These are phyloP conservation scores for Spiromastix sp. DNA, from an alignment of 2,329 filamentous ascomycete species.

Conservation along the genomic window DNA sequence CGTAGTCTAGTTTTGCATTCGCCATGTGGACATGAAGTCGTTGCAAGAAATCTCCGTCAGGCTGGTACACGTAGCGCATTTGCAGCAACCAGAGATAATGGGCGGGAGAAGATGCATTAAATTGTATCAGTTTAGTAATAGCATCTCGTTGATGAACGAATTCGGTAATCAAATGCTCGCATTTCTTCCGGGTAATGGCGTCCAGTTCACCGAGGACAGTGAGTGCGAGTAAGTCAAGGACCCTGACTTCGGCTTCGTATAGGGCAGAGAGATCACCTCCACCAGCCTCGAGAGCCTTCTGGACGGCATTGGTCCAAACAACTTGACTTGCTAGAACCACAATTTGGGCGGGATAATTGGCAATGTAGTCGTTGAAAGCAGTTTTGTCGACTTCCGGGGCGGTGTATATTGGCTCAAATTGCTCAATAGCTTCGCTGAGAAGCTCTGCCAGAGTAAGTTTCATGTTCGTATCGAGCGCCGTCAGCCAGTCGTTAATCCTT, in stretches of 20 bases:
- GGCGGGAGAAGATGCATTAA: conserved; percentile 61
- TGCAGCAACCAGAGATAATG: conserved; percentile 91
- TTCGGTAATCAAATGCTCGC: conserved; percentile 96
- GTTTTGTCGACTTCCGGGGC: conserved; percentile 58
- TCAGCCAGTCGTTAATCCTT: conserved; percentile 98
- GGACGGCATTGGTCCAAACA: conserved; percentile 84
- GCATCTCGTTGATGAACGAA: conserved; percentile 95
- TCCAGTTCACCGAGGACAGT: conserved; percentile 86
- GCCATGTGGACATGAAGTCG: conserved; percentile 92
- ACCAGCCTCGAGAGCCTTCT: conserved; percentile 61
- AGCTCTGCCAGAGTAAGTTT: conserved; percentile 87
- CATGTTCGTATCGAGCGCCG: conserved; percentile 84
- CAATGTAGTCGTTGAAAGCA: conserved; percentile 70
- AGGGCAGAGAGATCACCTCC: conserved; percentile 59
- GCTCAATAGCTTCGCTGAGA: conserved; percentile 72
- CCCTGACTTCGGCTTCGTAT: conserved; percentile 71
- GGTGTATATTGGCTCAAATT: conserved; percentile 69
- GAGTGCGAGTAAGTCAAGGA: conserved; percentile 75
- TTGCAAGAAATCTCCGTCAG: conserved; percentile 69
- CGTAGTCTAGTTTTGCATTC: conserved; percentile 88
- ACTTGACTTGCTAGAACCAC: conserved; percentile 90
- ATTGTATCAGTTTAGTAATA: conserved; percentile 73
- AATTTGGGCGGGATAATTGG: conserved; percentile 80
- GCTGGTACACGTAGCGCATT: conserved; percentile 88
- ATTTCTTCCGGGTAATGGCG: conserved; percentile 83